Percentiles rank a stretch among this genome's conserved stretches.
Evolutionary conservation across 805 yeast species (phyloP).

Genomic region (Nakazawaea ishiwadae): DNA sequence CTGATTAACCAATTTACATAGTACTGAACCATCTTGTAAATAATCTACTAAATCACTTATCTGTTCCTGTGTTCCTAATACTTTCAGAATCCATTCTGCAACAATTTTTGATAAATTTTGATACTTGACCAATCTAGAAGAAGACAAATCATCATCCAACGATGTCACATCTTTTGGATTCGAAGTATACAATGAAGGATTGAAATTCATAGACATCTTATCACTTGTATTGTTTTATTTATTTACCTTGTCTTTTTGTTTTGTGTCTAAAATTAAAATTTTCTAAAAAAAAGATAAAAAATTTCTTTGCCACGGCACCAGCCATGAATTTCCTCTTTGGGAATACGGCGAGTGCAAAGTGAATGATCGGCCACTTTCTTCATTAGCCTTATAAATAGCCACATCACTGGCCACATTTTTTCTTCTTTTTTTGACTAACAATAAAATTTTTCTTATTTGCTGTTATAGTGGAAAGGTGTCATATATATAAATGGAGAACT

Average conservation of each 20-base stretch:
- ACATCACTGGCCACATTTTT: too few relatives aligned
- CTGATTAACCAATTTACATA: constrained; percentile 42
- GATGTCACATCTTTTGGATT: constrained; percentile 42
- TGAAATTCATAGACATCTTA: constrained; percentile 7
- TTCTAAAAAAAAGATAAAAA: too few relatives aligned
- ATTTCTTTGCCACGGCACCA: not conserved
- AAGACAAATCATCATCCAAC: constrained; percentile 56
- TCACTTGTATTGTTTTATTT: too few relatives aligned
- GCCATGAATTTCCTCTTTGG: not conserved
- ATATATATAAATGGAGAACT: too few relatives aligned
- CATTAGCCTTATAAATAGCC: too few relatives aligned
- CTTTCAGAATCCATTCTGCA: constrained; percentile 49
- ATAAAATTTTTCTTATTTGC: not conserved
- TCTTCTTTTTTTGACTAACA: too few relatives aligned
- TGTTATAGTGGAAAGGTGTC: too few relatives aligned
- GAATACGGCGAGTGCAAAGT: not conserved
- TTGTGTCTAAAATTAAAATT: not conserved
- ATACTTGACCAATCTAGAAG: constrained; percentile 50
- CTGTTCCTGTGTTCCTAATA: constrained; percentile 27
- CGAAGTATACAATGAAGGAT: constrained; percentile 16
- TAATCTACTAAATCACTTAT: constrained; percentile 44
- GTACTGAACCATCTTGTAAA: constrained; percentile 56
- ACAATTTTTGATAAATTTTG: constrained; percentile 28
- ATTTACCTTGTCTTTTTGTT: not conserved
- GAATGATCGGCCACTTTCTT: too few relatives aligned